Conservation (phyloP, 169 alveolate genomes). For the Cryptosporidium parvum region DNA sequence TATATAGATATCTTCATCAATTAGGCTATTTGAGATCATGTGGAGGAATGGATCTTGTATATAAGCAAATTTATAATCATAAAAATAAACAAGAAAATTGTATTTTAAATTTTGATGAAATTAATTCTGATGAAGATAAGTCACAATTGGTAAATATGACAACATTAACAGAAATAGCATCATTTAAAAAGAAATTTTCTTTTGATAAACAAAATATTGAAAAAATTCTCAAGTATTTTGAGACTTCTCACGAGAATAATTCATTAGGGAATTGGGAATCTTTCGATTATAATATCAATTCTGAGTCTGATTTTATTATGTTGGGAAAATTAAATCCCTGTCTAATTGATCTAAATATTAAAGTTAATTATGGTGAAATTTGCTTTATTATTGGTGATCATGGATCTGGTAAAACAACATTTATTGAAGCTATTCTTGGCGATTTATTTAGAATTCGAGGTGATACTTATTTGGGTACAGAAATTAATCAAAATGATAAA, state of each 20-base stretch:
- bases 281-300: constrained; percentile 3
- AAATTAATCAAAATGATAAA: neutral
- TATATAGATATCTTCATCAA: constrained; percentile 49
- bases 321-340: constrained; percentile 43
- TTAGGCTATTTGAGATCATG: constrained; percentile 37
- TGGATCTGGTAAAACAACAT: constrained; percentile 56
- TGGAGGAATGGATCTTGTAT: constrained; percentile 61
- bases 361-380: constrained; percentile 37
- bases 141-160: constrained; percentile 12
- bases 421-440: constrained; percentile 52
- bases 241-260: neutral
- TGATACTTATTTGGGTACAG: constrained; percentile 13
- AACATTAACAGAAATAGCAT: constrained; percentile 41
- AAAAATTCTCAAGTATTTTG: constrained; percentile 21
- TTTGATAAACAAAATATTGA: constrained; percentile 26
- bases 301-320: neutral
- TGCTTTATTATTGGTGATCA: constrained; percentile 64
- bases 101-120: neutral
- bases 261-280: neutral
- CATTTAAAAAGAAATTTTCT: constrained; percentile 17
- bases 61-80: neutral
- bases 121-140: neutral
- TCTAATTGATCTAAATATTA: constrained; percentile 21
- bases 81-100: neutral
- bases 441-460: constrained; percentile 54